Evolutionary conservation across 2,329 filamentous ascomycete genomes (phyloP), one percentile per base, ranked within the genome.

Genomic region (Penicillium sp.): DNA sequence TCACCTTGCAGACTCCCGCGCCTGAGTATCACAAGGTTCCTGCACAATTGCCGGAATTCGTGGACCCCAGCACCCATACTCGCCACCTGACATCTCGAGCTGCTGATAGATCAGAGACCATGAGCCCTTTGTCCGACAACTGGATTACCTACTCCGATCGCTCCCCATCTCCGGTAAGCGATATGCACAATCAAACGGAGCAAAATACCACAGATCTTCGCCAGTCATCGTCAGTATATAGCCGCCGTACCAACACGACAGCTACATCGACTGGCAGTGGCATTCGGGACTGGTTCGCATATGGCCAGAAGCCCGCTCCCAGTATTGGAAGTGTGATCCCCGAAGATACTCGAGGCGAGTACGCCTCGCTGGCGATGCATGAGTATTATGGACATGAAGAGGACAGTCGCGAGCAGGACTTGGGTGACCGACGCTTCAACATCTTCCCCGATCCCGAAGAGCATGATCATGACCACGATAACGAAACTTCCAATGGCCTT

Each of bases 81-180:
- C 54, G 56, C 15, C 55, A 60, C 10, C 47, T 59, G 10, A 59
- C 58, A 29, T 54, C 56, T 9, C 53, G 54, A 13, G 41, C 54
- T 16, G 58, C 59, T 8, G 55, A 55, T 26, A 51, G 60, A 33
- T 56, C 56, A 17, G 56, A 63, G 19, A 61, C 58, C 17, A 60
- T 61, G 7, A 70, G 65, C 32, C 63, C 61, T 5, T 48, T 60
- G 14, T 68, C 66, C 8, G 62, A 60, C 10, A 72, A 72, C 29
- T 72, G 69, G 69, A 57, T 69, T 26, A 57, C 56, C 2, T 66
- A 69, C 40, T 56, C 62, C 2, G 67, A 65, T 2, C 55, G 59
- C 6, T 54, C 59, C 18, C 48, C 53, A 4, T 64, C 64, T 4
- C 61, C 62, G 4, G 42, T 39, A n/a, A 44, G 51, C 3, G 54